Evolutionary conservation across 108 stramenopile species (phyloP).

Genomic region (Poteriospumella lacustris): DNA sequence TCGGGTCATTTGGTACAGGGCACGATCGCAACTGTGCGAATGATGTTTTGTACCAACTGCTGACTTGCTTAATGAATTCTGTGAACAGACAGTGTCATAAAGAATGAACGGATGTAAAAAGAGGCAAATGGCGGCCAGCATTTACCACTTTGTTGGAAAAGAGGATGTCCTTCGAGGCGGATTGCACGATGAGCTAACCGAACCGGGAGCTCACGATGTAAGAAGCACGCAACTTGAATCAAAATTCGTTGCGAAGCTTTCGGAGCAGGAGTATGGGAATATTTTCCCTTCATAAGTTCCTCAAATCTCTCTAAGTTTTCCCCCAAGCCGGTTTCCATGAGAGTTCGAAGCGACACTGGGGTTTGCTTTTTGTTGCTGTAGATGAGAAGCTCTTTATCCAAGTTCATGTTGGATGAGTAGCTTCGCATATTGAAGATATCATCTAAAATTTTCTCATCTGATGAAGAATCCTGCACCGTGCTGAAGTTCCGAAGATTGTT

Average conservation of each 20-base stretch:
- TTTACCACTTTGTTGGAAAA: neutral
- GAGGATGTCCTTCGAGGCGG: conserved; percentile 60
- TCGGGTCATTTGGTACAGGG: conserved; percentile 57
- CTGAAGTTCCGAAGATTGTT: neutral
- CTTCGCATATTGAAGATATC: neutral
- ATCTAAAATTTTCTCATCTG: neutral
- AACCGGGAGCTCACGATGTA: conserved; percentile 87
- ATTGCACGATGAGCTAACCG: conserved; percentile 87
- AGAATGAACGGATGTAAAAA: neutral
- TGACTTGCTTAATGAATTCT: conserved; percentile 62
- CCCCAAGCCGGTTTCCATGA: conserved; percentile 48
- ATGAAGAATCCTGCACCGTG: neutral
- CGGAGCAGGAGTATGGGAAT: too few relatives aligned
- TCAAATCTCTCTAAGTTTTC: conserved; percentile 39
- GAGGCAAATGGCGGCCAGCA: neutral
- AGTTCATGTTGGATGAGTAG: neutral
- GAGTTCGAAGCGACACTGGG: conserved; percentile 45
- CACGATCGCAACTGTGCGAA: conserved; percentile 71
- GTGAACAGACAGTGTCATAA: neutral
- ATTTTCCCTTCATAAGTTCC: conserved; percentile 32
- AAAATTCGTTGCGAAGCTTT: conserved; percentile 20
- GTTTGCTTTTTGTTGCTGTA: conserved; percentile 22
- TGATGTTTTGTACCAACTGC: conserved; percentile 76
- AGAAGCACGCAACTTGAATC: conserved; percentile 72
- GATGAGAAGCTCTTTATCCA: neutral